Base-by-base conservation (phyloP, 441 rosid species). In the Corymbia calophylla region DNA sequence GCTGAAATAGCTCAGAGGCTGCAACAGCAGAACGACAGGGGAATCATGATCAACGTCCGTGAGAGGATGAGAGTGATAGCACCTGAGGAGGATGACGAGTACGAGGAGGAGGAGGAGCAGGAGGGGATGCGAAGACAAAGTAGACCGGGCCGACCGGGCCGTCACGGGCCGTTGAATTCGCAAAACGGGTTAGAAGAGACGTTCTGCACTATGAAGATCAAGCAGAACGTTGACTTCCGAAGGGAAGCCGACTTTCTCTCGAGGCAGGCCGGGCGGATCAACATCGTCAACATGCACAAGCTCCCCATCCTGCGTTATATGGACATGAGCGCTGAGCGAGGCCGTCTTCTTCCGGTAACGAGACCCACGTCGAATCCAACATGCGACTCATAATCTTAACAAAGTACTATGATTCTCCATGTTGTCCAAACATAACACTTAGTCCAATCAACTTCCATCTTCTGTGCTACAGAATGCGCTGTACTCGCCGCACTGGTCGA, bases 401-500 rank as follows among this genome's bases (percentile, higher is more conserved):
- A 10, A 68, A 60, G 32, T 17, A 73, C 84, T 12, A 73, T 39
- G 51, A 39, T 73, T 39, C 84, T 19, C 51, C 39, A 21, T 4
- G 7, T 6, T 39, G n/a, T 12, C 51, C n/a, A 39, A 39, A 73
- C 18, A 21, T 29, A 39, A 25, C 17, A 6, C 73, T 8, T 64
- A 1, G 32, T 35, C 81, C 14, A 35, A 1, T 39, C 23, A 77
- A 77, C 51, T 77, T 51, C 51, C n/a, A 44, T 77, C n/a, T 44
- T 12, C 39, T 6, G 84, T 77, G n/a, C 25, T 64, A 47, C 92
- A 93, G 93, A 88, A 89, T 15, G 94, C 93, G 19, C 56, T 91
- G 73, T 90, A 90, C 89, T n/a, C 92, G 9, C 94, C 93, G 19
- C 93, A 93, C 87, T 90, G 93, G 93, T 89, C 93, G 44, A 90